phyloP scores from a whole-genome alignment of 164 flowering plant species.

The Vitis riparia region DNA sequence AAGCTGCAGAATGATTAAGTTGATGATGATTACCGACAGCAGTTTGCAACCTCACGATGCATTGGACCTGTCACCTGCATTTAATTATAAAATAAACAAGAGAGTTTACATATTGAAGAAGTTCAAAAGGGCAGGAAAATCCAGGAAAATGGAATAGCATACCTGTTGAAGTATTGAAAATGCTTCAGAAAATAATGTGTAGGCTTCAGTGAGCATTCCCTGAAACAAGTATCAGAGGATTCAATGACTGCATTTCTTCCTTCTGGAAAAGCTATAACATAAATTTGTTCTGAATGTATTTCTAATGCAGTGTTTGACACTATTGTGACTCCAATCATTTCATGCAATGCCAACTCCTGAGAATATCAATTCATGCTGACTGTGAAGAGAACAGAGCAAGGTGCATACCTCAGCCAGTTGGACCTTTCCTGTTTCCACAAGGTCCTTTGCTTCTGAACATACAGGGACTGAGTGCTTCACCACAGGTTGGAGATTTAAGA shows the following conservation, averaged over 20 bases:
- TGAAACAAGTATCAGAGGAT: slow-evolving; percentile 28
- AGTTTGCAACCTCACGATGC: slow-evolving; percentile 99
- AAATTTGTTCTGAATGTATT: too few species aligned
- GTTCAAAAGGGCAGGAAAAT: not conserved
- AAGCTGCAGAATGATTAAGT: not conserved
- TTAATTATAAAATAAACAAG: slow-evolving; percentile 1
- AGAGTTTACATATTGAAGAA: slow-evolving; percentile 6
- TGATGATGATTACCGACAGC: slow-evolving; percentile 68
- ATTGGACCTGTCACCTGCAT: slow-evolving; percentile 97
- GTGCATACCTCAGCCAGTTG: slow-evolving; percentile 84
- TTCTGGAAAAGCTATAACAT: too few species aligned
- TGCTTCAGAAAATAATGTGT: slow-evolving; percentile 87
- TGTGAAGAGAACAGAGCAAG: not conserved
- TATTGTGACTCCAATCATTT: too few species aligned
- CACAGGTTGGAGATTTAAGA: slow-evolving; percentile 84
- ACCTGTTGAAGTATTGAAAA: slow-evolving; percentile 96
- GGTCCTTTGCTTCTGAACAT: slow-evolving; percentile 90
- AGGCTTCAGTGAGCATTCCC: slow-evolving; percentile 98
- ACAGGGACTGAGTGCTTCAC: slow-evolving; percentile 94
- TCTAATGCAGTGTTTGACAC: too few species aligned
- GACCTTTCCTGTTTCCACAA: slow-evolving; percentile 89
- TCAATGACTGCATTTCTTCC: not conserved
- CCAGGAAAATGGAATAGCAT: slow-evolving; percentile 6
- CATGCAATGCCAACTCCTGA: not conserved
- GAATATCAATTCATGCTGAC: not conserved